phyloP scores from a whole-genome alignment of 495 filamentous ascomycete genomes.

The Aspergillus baeticus region DNA sequence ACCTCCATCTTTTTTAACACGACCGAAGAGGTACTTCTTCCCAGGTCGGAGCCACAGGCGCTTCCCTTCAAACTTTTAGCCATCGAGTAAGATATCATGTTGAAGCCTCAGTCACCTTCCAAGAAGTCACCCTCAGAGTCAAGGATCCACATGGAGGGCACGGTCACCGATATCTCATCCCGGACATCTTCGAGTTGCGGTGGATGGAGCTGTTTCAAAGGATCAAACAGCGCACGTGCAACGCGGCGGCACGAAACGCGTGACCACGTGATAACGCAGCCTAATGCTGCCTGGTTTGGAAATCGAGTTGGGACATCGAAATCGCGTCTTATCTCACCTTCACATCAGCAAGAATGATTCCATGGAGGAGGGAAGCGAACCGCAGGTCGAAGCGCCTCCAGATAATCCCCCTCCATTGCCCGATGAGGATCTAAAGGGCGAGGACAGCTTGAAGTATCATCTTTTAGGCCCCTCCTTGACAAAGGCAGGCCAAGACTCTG shows the following conservation, averaged over 20 bases:
- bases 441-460: slow-evolving; percentile 61
- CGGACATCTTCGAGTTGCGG: neutral
- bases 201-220: neutral
- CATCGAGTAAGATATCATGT: neutral
- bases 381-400: slow-evolving; percentile 20
- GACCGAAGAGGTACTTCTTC: slow-evolving; percentile 77
- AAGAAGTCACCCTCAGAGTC: slow-evolving; percentile 47
- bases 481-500: slow-evolving; percentile 89
- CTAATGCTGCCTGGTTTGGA: slow-evolving; percentile 26
- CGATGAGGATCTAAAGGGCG: slow-evolving; percentile 24
- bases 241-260: slow-evolving; percentile 26
- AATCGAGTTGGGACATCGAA: neutral
- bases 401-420: slow-evolving; percentile 7
- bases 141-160: slow-evolving; percentile 45
- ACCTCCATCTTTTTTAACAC: slow-evolving; percentile 53
- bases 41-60: slow-evolving; percentile 81
- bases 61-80: slow-evolving; percentile 52
- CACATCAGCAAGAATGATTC: slow-evolving; percentile 9
- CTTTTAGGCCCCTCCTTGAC: slow-evolving; percentile 91
- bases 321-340: neutral
- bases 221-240: neutral
- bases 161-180: neutral
- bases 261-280: slow-evolving; percentile 38
- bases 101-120: slow-evolving; percentile 24
- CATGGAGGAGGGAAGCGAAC: slow-evolving; percentile 24